Conservation (phyloP, 2,329 filamentous ascomycete genomes). For the Botrytis pseudocinerea region DNA sequence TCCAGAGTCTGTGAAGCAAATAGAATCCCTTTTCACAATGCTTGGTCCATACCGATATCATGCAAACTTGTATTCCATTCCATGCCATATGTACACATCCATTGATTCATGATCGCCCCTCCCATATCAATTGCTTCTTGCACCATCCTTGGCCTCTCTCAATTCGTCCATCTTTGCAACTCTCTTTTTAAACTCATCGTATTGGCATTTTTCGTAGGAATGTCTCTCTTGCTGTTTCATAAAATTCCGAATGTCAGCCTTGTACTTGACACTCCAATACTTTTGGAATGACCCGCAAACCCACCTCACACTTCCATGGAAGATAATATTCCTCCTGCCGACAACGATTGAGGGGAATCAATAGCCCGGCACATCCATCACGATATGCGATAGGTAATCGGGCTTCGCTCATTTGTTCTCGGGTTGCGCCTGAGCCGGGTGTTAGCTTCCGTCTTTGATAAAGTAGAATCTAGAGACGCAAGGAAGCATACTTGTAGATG, state of each 20-base stretch:
- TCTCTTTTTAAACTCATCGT: constrained; percentile 97
- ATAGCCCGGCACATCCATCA: constrained; percentile 90
- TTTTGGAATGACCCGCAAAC: constrained; percentile 37
- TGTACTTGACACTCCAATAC: neutral
- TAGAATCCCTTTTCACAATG: neutral
- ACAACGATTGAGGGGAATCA: constrained; percentile 95
- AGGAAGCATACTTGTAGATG: constrained; percentile 33
- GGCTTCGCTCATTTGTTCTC: constrained; percentile 92
- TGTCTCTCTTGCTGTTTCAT: constrained; percentile 83
- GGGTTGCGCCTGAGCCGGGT: constrained; percentile 56
- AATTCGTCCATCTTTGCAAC: constrained; percentile 99
- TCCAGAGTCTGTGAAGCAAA: neutral
- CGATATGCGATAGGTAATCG: constrained; percentile 86
- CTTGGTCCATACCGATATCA: constrained; percentile 7
- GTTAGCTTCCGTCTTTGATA: constrained; percentile 47
- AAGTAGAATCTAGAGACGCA: constrained; percentile 18
- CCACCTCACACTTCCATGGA: constrained; percentile 96
- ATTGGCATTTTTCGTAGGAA: constrained; percentile 98
- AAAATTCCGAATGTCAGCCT: constrained; percentile 27
- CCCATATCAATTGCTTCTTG: constrained; percentile 72
- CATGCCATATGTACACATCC: constrained; percentile 32
- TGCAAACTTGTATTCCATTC: constrained; percentile 26
- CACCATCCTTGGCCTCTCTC: constrained; percentile 78
- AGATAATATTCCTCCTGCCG: constrained; percentile 89
- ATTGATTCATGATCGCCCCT: neutral